Percentiles rank a stretch among this genome's conserved stretches.
These are phyloP conservation scores for Tagetes erecta DNA, from an alignment of 129 eudicot genomes.

Conservation along the genomic window DNA sequence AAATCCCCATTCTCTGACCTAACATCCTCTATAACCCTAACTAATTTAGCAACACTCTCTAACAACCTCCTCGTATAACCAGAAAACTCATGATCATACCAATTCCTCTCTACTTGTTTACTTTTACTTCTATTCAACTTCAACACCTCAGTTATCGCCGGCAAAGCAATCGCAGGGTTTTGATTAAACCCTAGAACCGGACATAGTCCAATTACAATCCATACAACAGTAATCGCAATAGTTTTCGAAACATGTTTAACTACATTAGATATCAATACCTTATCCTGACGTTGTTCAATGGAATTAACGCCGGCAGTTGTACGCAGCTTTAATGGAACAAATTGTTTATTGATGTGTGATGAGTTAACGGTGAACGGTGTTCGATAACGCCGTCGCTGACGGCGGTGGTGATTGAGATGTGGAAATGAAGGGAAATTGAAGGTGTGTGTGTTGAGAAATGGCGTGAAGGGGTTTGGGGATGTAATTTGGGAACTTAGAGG, in stretches of 20 bases:
- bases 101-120: slow-evolving; percentile 18
- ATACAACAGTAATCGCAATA: slow-evolving; percentile 41
- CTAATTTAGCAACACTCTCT: slow-evolving; percentile 41
- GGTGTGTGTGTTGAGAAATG: slow-evolving; percentile 31
- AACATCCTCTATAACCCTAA: slow-evolving; percentile 56
- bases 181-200: slow-evolving; percentile 45
- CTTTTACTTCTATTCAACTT: slow-evolving; percentile 25
- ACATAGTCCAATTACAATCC: slow-evolving; percentile 50
- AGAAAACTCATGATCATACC: slow-evolving; percentile 49
- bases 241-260: slow-evolving; percentile 39
- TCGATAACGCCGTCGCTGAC: slow-evolving; percentile 25
- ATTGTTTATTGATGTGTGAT: slow-evolving; percentile 13
- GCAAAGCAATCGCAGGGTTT: slow-evolving; percentile 48
- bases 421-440: slow-evolving; percentile 33
- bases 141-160: slow-evolving; percentile 30
- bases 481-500: slow-evolving; percentile 31
- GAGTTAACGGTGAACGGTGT: slow-evolving; percentile 30
- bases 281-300: slow-evolving; percentile 27
- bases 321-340: slow-evolving; percentile 9
- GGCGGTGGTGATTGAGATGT: slow-evolving; percentile 22
- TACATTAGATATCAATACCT: slow-evolving; percentile 23
- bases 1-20: slow-evolving; percentile 38
- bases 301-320: slow-evolving; percentile 3
- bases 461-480: slow-evolving; percentile 26
- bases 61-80: slow-evolving; percentile 51